Conservation (phyloP, 75 land plant genomes). For the Selaginella tamariscina region DNA sequence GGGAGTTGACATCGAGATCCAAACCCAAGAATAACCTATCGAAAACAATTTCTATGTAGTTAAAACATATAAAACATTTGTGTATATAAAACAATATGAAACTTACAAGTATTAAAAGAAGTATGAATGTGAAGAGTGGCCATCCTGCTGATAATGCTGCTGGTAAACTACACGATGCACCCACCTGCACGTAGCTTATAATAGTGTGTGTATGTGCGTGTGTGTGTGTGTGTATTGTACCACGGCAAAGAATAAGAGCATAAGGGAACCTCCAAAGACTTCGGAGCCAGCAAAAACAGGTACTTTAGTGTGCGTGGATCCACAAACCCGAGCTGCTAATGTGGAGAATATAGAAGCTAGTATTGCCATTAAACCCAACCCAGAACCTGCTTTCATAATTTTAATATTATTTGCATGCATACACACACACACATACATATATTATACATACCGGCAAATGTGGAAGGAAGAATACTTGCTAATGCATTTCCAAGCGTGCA, state of each 20-base stretch:
- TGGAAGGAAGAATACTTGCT: conserved; percentile 28
- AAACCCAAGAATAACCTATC: conserved; percentile 20
- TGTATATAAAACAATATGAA: too few relatives aligned
- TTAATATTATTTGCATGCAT: too few relatives aligned
- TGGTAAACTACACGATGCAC: conserved; percentile 29
- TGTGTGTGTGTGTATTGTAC: conserved; percentile 14
- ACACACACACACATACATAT: too few relatives aligned
- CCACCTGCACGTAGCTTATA: conserved; percentile 31
- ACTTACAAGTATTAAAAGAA: conserved; percentile 26
- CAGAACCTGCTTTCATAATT: conserved; percentile 22
- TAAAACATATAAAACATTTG: too few relatives aligned
- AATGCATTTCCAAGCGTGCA: conserved; percentile 27
- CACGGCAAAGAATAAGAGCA: conserved; percentile 41
- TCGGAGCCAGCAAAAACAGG: conserved; percentile 33
- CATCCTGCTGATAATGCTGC: conserved; percentile 34
- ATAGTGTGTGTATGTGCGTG: too few relatives aligned
- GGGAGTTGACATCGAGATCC: conserved; percentile 27
- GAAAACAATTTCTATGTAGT: too few relatives aligned
- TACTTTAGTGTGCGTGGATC: conserved; percentile 4
- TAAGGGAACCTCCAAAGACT: conserved; percentile 24
- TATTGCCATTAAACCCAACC: conserved; percentile 37
- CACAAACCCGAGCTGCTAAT: conserved; percentile 17
- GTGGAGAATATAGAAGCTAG: conserved; percentile 33
- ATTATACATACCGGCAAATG: conserved; percentile 27
- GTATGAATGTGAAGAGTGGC: conserved; percentile 33